Percentiles rank a stretch among this genome's conserved stretches.
These are phyloP conservation scores for Exophiala dermatitidis DNA, from an alignment of 2,329 filamentous ascomycete species.

Conservation along the genomic window DNA sequence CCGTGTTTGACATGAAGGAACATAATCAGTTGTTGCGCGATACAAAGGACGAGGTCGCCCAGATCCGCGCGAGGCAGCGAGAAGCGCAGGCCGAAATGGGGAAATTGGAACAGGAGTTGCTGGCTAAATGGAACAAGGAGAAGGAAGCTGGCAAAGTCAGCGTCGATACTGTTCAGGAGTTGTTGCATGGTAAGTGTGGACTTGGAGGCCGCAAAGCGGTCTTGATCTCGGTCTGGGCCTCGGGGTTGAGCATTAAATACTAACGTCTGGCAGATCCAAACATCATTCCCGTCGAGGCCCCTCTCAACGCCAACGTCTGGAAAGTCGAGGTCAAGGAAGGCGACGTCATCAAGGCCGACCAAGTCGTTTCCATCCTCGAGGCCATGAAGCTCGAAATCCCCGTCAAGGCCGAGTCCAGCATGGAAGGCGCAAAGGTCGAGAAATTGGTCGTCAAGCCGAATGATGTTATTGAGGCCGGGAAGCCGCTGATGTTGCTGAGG, in stretches of 20 bases:
- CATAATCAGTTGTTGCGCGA: slow-evolving; percentile 46
- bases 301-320: slow-evolving; percentile 47
- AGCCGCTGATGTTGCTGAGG: slow-evolving; percentile 30
- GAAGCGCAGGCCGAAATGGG: slow-evolving; percentile 43
- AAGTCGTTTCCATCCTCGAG: slow-evolving; percentile 45
- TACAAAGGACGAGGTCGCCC: slow-evolving; percentile 43
- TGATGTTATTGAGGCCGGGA: slow-evolving; percentile 35
- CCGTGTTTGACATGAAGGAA: slow-evolving; percentile 49
- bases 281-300: slow-evolving; percentile 36
- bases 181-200: slow-evolving; percentile 39
- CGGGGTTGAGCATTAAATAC: too few species aligned
- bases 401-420: slow-evolving; percentile 32
- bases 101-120: slow-evolving; percentile 32
- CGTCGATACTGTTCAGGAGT: slow-evolving; percentile 43
- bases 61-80: slow-evolving; percentile 42
- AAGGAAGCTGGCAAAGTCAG: slow-evolving; percentile 46
- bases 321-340: slow-evolving; percentile 44
- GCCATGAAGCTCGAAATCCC: slow-evolving; percentile 54
- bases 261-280: slow-evolving; percentile 30
- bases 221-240: too few species aligned
- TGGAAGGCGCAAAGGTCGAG: slow-evolving; percentile 31
- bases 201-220: not conserved
- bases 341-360: slow-evolving; percentile 37
- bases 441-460: slow-evolving; percentile 38
- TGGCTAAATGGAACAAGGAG: slow-evolving; percentile 35